phyloP scores from a whole-genome alignment of 1,139 yeast species.

The Lodderomyces elongisporus region DNA sequence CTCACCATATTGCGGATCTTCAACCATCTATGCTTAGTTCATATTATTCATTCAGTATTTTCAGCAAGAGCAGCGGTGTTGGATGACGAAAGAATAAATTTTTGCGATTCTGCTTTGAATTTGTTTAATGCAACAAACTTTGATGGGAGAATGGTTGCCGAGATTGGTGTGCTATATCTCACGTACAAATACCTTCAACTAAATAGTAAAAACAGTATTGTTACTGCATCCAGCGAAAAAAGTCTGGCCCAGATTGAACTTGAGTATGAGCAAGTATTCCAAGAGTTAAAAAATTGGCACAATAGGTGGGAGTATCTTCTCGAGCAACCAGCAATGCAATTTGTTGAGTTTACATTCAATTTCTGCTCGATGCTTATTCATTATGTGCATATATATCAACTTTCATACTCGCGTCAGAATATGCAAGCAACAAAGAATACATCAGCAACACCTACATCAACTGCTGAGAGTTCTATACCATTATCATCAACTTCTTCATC shows the following conservation, averaged over 20 bases:
- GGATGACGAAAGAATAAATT: constrained; percentile 59
- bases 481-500: no score
- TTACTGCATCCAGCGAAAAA: neutral
- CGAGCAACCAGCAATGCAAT: constrained; percentile 70
- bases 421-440: neutral
- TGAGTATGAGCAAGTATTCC: constrained; percentile 22
- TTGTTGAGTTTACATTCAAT: constrained; percentile 70
- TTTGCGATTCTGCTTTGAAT: constrained; percentile 58
- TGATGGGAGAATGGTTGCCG: constrained; percentile 82
- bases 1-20: constrained; percentile 53
- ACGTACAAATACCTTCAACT: constrained; percentile 57
- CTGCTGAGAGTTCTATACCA: no score
- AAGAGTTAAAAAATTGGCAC: constrained; percentile 54
- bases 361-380: constrained; percentile 54
- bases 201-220: neutral
- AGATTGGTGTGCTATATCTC: constrained; percentile 58
- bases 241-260: constrained; percentile 12
- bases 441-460: neutral
- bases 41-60: constrained; percentile 61
- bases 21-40: constrained; percentile 71
- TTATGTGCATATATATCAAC: constrained; percentile 23
- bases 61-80: constrained; percentile 73
- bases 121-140: constrained; percentile 68
- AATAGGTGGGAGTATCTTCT: constrained; percentile 70
- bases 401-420: no score